Base-by-base conservation (phyloP, 345 rosid genomes). In the Chamaenerion angustifolium region DNA sequence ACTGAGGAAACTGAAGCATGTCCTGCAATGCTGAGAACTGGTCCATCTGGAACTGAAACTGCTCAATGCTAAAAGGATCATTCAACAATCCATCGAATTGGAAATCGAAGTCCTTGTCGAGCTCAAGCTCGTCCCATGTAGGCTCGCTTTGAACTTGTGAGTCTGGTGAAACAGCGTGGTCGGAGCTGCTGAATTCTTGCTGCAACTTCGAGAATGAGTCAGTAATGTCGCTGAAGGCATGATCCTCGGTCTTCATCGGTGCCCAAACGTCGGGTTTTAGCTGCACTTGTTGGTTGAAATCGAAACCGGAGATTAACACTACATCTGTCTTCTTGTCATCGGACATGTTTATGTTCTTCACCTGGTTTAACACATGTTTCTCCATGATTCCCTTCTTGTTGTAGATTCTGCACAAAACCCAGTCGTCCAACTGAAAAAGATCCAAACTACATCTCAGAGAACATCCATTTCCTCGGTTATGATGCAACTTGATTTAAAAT, bases 391-490 rank as follows among this genome's bases (percentile, higher is more conserved):
- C 95, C 44, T 82, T 85, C 77, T 85, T 85, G 71, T 85, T 85
- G 73, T 85, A 85, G 49, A 85, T 67, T 49, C 95, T 77, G 48
- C 92, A 85, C 0, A 85, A 55, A 8, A 82, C 95, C 95, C 95
- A 85, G 52, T 82, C 88, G 57, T 85, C 95, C 49, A 85, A 81
- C 95, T 85, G 83, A 62, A 70, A 51, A 45, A 41, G 37, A 10
- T 40, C 16, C 25, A 49, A n/a, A 31, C 4, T 13, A 4, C 12
- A 2, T 23, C 35, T 27, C n/a, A n/a, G 40, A 6, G 13, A 16
- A 48, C 14, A 1, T 16, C 12, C 40, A 43, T 12, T 25, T 1
- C 8, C 5, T 11, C 31, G 27, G 16, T 6, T 13, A 3, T 2
- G 6, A 48, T 18, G 31, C 41, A 18, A n/a, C n/a, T n/a, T 12